Conservation (phyloP, 2,329 filamentous ascomycete species). For the Neophaeococcomyces mojaviensis region DNA sequence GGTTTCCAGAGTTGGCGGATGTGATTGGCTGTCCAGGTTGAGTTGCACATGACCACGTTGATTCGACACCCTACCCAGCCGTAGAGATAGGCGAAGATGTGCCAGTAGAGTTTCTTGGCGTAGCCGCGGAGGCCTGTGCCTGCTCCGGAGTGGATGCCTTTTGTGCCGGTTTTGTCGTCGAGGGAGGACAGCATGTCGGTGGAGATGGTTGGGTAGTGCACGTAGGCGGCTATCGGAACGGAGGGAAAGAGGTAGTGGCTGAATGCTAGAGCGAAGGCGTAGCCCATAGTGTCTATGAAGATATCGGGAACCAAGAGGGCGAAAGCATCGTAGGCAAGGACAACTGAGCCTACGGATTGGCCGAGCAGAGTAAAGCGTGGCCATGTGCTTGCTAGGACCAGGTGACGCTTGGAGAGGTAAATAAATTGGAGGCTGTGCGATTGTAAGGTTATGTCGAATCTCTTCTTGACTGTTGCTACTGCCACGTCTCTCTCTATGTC, state of each 20-base stretch:
- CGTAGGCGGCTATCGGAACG: constrained; percentile 83
- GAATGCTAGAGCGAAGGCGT: constrained; percentile 80
- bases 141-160: constrained; percentile 75
- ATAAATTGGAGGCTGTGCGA: constrained; percentile 77
- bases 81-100: constrained; percentile 74
- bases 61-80: constrained; percentile 72
- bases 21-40: constrained; percentile 83
- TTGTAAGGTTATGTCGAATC: constrained; percentile 89
- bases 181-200: constrained; percentile 92
- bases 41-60: constrained; percentile 97
- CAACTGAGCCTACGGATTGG: constrained; percentile 82
- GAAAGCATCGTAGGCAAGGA: constrained; percentile 88
- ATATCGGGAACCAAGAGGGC: constrained; percentile 85
- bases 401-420: constrained; percentile 80
- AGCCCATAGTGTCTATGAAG: constrained; percentile 97
- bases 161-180: constrained; percentile 55
- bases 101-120: constrained; percentile 78
- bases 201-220: constrained; percentile 96
- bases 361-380: constrained; percentile 87
- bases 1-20: constrained; percentile 67
- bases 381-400: constrained; percentile 80
- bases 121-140: constrained; percentile 64
- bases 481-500: constrained; percentile 76
- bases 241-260: constrained; percentile 71
- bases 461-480: constrained; percentile 66